A percentile compares a stretch with the other conserved stretches of the same genome.
Evolutionary conservation across 805 yeast genomes (phyloP).

Genomic region (Blastobotrys attinorum): DNA sequence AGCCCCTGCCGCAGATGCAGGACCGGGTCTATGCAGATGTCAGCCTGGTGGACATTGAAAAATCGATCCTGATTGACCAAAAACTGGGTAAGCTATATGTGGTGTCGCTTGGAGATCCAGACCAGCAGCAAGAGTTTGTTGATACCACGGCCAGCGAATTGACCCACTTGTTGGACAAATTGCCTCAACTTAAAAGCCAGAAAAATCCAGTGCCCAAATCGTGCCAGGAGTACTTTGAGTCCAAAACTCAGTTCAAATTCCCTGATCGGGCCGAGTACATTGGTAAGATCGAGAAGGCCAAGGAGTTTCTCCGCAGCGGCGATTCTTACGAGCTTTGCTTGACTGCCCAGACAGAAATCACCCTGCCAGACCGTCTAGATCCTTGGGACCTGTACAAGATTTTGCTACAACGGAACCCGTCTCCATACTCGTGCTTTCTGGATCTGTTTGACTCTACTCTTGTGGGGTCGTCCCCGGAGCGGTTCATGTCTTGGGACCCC

Average conservation of each 20-base stretch:
- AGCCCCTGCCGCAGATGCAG: constrained; percentile 25
- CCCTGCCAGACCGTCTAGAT: constrained; percentile 38
- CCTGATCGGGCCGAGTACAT: constrained; percentile 53
- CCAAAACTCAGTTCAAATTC: constrained; percentile 12
- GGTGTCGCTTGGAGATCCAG: constrained; percentile 42
- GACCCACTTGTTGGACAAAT: neutral
- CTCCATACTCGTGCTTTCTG: constrained; percentile 84
- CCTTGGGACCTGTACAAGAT: constrained; percentile 80
- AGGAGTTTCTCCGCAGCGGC: constrained; percentile 61
- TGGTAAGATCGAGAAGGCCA: constrained; percentile 53
- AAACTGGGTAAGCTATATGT: constrained; percentile 38
- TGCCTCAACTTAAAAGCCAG: neutral
- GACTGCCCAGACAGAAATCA: constrained; percentile 63
- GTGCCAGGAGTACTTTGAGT: constrained; percentile 28
- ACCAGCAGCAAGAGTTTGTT: constrained; percentile 31
- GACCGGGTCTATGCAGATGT: constrained; percentile 64
- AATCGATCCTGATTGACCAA: constrained; percentile 52
- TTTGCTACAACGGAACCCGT: constrained; percentile 68
- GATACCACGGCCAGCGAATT: constrained; percentile 16
- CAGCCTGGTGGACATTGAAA: constrained; percentile 61
- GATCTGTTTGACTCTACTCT: constrained; percentile 46
- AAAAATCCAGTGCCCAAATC: constrained; percentile 5
- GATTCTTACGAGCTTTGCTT: constrained; percentile 92
- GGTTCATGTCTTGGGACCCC: constrained; percentile 75
- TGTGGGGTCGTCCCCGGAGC: constrained; percentile 88